These are phyloP conservation scores for Gaertneriomyces semiglobifer DNA, from an alignment of 192 early-diverging fungal species.

Conservation along the genomic window DNA sequence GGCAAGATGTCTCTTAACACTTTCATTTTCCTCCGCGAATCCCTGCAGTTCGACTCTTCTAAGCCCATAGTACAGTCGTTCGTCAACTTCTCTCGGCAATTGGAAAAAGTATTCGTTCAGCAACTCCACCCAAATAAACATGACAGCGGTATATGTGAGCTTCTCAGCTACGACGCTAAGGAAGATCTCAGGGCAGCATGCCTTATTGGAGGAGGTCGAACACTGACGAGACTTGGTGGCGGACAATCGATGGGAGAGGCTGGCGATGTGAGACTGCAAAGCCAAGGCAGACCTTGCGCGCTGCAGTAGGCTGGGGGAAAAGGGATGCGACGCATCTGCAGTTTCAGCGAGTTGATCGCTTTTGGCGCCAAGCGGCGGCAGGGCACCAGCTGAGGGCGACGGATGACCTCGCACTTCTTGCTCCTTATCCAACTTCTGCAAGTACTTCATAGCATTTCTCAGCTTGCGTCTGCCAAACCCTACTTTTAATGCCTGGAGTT, in stretches of 20 bases:
- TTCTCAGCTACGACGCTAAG: conserved; percentile 91
- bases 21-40: conserved; percentile 89
- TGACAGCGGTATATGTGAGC: conserved; percentile 87
- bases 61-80: conserved; percentile 84
- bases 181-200: conserved; percentile 93
- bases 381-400: conserved; percentile 1
- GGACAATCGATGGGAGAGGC: conserved; percentile 75
- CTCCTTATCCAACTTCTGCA: conserved; percentile 69
- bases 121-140: conserved; percentile 97
- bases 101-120: conserved; percentile 99
- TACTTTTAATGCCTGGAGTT: conserved; percentile 68
- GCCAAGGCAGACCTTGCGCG: conserved; percentile 76
- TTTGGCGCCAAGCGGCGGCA: conserved; percentile 2
- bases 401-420: conserved; percentile 3
- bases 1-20: conserved; percentile 76
- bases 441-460: conserved; percentile 76
- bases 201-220: conserved; percentile 72
- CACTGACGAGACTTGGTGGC: conserved; percentile 82
- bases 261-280: conserved; percentile 70
- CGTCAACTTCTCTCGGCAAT: conserved; percentile 91
- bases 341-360: conserved; percentile 37
- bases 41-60: conserved; percentile 71
- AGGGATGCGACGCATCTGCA: conserved; percentile 59
- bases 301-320: conserved; percentile 69
- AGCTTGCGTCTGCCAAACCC: conserved; percentile 75